phyloP scores from a whole-genome alignment of 73 alveolate genomes.

The Paramecium sexaurelia region DNA sequence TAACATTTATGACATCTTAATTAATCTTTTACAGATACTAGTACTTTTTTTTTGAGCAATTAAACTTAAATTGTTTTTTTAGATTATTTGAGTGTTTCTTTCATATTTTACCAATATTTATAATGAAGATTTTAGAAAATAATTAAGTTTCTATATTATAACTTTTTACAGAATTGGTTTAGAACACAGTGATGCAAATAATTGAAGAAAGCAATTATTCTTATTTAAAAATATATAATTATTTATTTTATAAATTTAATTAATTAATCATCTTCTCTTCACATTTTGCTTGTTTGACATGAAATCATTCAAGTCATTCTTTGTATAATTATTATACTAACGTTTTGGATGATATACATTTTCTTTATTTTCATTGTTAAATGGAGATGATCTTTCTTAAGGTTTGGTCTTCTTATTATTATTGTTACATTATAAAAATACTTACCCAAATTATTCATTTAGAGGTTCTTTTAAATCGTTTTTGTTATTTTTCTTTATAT shows the following conservation, averaged over 20 bases:
- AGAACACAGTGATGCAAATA: not conserved
- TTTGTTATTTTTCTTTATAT: not conserved
- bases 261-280: not conserved
- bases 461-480: slow-evolving; percentile 27
- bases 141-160: not conserved
- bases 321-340: not conserved
- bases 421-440: slow-evolving; percentile 29
- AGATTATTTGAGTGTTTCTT: not conserved
- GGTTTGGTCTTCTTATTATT: slow-evolving; percentile 10
- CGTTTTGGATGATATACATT: not conserved
- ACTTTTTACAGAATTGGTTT: not conserved
- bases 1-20: slow-evolving; percentile 60
- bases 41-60: no score
- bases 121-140: not conserved
- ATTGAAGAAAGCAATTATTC: not conserved
- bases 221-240: not conserved
- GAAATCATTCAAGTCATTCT: not conserved
- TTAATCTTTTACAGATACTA: slow-evolving; percentile 25
- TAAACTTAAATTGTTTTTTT: not conserved
- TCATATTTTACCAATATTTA: not conserved
- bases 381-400: slow-evolving; percentile 21
- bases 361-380: slow-evolving; percentile 1
- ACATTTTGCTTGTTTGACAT: not conserved
- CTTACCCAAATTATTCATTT: slow-evolving; percentile 43
- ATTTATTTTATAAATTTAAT: not conserved